phyloP scores from a whole-genome alignment of 768 basidiomycete species.

The Boletus eberwhitei region DNA sequence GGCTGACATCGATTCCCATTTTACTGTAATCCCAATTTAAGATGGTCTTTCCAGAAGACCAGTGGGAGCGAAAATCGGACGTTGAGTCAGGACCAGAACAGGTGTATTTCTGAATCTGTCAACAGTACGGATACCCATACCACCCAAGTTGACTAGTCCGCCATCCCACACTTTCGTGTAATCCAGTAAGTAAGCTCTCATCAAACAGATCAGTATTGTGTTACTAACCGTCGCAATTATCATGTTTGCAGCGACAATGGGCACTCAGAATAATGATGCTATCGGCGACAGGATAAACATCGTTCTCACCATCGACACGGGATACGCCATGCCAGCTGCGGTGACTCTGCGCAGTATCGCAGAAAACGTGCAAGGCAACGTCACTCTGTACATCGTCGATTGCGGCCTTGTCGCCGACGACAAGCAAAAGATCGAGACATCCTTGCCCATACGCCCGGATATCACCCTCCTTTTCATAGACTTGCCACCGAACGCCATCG shows the following conservation, averaged over 20 bases:
- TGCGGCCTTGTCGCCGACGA: neutral
- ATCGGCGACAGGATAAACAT: neutral
- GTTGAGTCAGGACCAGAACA: neutral
- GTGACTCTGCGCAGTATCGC: neutral
- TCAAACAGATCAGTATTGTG: neutral
- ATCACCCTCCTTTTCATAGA: too few relatives aligned
- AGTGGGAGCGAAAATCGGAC: neutral
- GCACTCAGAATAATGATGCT: neutral
- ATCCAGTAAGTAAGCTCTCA: neutral
- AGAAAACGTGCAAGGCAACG: neutral
- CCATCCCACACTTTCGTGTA: neutral
- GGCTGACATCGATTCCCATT: neutral
- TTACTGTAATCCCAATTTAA: too few relatives aligned
- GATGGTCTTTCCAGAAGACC: neutral
- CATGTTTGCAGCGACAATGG: neutral
- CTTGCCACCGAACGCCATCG: neutral
- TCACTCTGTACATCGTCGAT: neutral
- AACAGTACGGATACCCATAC: neutral
- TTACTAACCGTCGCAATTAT: neutral
- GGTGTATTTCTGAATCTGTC: neutral
- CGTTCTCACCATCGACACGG: neutral
- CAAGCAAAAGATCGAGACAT: neutral
- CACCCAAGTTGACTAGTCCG: neutral
- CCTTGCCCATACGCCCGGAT: neutral
- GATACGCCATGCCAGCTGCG: neutral